phyloP scores from a whole-genome alignment of 1,284 basidiomycete species.

The Apiotrichum gracile region DNA sequence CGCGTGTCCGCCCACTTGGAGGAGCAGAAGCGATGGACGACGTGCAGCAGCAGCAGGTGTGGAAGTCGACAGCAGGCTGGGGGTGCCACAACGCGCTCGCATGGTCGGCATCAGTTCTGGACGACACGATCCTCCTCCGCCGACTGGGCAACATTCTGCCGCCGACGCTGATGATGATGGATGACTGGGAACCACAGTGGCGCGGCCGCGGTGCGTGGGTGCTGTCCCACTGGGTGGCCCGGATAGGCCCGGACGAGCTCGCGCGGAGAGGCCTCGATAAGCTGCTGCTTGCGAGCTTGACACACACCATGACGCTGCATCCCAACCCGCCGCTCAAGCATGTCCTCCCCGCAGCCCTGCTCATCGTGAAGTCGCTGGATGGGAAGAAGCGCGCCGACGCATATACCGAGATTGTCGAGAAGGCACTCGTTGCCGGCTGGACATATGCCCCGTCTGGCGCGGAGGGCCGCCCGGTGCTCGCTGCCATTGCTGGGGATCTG shows the following conservation, averaged over 20 bases:
- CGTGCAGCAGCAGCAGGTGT: constrained; percentile 30
- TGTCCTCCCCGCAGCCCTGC: constrained; percentile 23
- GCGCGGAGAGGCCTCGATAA: constrained; percentile 40
- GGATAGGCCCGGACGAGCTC: constrained; percentile 18
- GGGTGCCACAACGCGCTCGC: constrained; percentile 31
- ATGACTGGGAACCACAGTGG: constrained; percentile 45
- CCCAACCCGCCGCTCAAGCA: constrained; percentile 30
- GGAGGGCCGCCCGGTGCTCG: constrained; percentile 31
- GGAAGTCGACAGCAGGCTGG: constrained; percentile 29
- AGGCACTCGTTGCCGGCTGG: constrained; percentile 31
- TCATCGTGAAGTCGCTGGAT: constrained; percentile 17
- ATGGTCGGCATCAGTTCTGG: constrained; percentile 18
- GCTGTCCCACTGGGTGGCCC: constrained; percentile 26
- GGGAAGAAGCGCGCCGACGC: constrained; percentile 24
- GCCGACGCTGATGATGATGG: constrained; percentile 44
- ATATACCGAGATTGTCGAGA: constrained; percentile 38
- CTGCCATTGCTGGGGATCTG: constrained; percentile 29
- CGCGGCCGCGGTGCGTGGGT: constrained; percentile 31
- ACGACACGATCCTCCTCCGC: background rate
- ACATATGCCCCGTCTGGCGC: constrained; percentile 35
- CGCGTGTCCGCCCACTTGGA: constrained; percentile 22
- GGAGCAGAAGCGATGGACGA: constrained; percentile 28
- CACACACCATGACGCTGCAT: constrained; percentile 40
- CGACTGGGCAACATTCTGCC: constrained; percentile 40
- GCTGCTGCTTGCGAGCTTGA: constrained; percentile 31